These are phyloP conservation scores for Diaporthe caulivora DNA, from an alignment of 2,329 filamentous ascomycete species.

Conservation along the genomic window DNA sequence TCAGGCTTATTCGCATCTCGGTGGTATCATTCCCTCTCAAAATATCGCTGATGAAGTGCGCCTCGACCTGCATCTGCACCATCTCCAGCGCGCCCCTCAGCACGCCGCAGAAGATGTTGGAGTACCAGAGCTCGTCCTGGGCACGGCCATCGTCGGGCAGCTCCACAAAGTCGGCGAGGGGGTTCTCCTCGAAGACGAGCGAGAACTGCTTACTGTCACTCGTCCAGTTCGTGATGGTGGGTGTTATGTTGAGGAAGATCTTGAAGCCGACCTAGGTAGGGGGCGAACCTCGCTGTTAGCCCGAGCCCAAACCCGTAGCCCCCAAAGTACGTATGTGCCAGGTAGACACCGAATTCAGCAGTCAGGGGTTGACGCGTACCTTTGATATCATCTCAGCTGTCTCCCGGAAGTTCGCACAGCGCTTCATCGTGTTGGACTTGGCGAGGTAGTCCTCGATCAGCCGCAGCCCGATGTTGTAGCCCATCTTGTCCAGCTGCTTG, in stretches of 20 bases:
- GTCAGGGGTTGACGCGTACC: slow-evolving; percentile 59
- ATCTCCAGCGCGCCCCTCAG: slow-evolving; percentile 93
- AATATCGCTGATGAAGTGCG: slow-evolving; percentile 94
- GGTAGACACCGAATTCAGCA: no score
- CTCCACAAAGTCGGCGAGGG: slow-evolving; percentile 96
- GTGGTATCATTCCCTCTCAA: slow-evolving; percentile 94
- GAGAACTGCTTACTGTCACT: slow-evolving; percentile 97
- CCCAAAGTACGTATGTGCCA: no score
- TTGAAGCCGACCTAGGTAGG: slow-evolving; percentile 88
- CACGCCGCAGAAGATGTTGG: slow-evolving; percentile 95
- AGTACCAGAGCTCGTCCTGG: slow-evolving; percentile 98
- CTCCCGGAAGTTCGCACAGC: slow-evolving; percentile 93
- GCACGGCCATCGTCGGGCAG: slow-evolving; percentile 94
- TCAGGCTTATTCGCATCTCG: slow-evolving; percentile 93
- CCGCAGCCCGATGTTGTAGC: slow-evolving; percentile 96
- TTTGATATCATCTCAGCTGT: slow-evolving; percentile 97
- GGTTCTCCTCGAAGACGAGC: slow-evolving; percentile 96
- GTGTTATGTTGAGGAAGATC: slow-evolving; percentile 97
- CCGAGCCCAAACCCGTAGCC: no score
- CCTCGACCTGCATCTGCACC: slow-evolving; percentile 99
- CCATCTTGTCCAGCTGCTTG: slow-evolving; percentile 98
- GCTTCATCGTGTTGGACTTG: slow-evolving; percentile 89
- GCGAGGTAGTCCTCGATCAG: slow-evolving; percentile 98
- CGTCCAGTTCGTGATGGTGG: slow-evolving; percentile 94
- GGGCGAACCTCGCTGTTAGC: background rate